A percentile compares a stretch with the other conserved stretches of the same genome.
Conservation (phyloP, 164 flowering plant species). For the Malania oleifera region DNA sequence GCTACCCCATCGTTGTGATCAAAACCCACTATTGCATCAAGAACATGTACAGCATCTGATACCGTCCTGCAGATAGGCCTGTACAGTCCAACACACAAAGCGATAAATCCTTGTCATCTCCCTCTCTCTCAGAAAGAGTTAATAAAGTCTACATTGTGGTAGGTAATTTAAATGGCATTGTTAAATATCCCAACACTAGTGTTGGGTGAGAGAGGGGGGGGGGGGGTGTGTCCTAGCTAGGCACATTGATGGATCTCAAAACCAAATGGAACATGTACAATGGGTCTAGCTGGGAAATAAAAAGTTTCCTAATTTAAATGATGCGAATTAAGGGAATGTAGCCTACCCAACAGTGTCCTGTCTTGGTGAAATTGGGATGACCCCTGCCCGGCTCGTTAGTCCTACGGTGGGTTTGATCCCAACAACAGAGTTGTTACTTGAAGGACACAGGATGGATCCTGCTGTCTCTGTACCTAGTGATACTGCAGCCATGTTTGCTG, state of each 20-base stretch:
- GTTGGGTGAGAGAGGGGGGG: too few species aligned
- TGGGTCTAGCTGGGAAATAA: too few species aligned
- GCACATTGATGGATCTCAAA: too few species aligned
- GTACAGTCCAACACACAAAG: neutral
- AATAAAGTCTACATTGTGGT: too few species aligned
- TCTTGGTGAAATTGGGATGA: constrained; percentile 16
- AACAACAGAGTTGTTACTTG: constrained; percentile 16
- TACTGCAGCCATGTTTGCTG: constrained; percentile 20
- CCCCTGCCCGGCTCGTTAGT: constrained; percentile 26
- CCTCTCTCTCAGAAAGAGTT: too few species aligned
- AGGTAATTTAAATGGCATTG: too few species aligned
- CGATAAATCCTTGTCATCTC: neutral
- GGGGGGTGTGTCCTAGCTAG: too few species aligned
- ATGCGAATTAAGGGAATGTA: neutral
- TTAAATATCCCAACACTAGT: too few species aligned
- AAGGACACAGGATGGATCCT: constrained; percentile 15
- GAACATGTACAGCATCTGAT: constrained; percentile 1
- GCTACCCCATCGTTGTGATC: constrained; percentile 14
- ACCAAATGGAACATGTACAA: too few species aligned
- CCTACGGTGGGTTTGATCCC: constrained; percentile 29
- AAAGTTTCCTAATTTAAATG: too few species aligned
- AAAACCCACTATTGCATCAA: constrained; percentile 24
- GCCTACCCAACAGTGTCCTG: constrained; percentile 21
- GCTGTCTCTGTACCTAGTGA: constrained; percentile 20
- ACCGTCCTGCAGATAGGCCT: constrained; percentile 28